Base-by-base conservation (phyloP, 208 protist species). In the Vickermania spadyakhi region DNA sequence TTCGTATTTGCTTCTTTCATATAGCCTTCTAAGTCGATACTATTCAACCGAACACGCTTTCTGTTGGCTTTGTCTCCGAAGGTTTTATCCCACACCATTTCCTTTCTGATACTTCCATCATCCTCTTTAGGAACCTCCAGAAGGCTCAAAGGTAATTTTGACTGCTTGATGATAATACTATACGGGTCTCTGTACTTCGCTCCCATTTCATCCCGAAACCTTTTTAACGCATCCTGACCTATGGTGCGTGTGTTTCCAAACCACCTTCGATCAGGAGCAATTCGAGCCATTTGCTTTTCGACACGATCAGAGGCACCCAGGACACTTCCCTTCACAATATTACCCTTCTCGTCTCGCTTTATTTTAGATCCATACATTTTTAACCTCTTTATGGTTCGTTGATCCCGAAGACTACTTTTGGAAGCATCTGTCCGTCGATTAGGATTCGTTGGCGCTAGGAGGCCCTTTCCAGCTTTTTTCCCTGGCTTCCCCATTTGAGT, bases 221-320 rank as follows among this genome's bases (percentile, higher is more conserved):
- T 85, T 25, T 97, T 80, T 11, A 99, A 72, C 45, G 98, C 85
- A 45, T 98, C 87, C 69, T 99, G 97, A 0, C 96, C 93, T 62
- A 99, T 93, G 1, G 96, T 93, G 36, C 94, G 76, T 0, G 97
- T 99, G 60, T 98, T 99, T 45, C 96, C 97, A 65, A 99, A 99
- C 96, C 95, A 99, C 18, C 91, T 73, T 2, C 94, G 64, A 74
- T 99, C 94, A 4, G 98, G 97, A 21, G 89, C 85, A 22, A 99
- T 86, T 22, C 96, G 77, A 2, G 92, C 93, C 87, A 97, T 94
- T 56, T 90, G 76, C 28, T 85, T 71, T 36, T 92, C 81, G 50
- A 92, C 72, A 18, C 87, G 76, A 67, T 97, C 89, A 2, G 81
- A 90, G 3, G 80, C 84, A 53, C 84, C 86, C 27, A 94, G 70